Percentiles rank a stretch among this genome's conserved stretches.
Conservation (phyloP, 805 yeast genomes). For the Groenewaldozyma tartarivorans region DNA sequence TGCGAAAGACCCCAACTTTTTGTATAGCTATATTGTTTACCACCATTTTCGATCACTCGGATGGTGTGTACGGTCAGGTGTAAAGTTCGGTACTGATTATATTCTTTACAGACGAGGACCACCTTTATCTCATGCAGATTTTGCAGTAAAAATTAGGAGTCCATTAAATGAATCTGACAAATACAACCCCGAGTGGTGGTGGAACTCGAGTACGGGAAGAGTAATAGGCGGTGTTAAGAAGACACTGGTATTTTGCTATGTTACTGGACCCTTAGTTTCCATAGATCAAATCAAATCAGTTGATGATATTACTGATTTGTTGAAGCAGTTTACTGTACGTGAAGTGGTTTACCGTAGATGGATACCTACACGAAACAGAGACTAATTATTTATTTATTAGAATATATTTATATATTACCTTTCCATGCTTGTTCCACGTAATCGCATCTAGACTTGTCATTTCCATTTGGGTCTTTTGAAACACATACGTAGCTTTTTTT, state of each 20-base stretch:
- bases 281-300: slow-evolving; percentile 9
- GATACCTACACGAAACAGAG: slow-evolving; percentile 79
- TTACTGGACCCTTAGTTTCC: slow-evolving; percentile 39
- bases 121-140: slow-evolving; percentile 91
- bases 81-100: slow-evolving; percentile 85
- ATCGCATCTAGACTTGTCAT: slow-evolving; percentile 59
- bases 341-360: slow-evolving; percentile 72
- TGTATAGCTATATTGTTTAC: slow-evolving; percentile 59
- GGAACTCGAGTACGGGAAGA: slow-evolving; percentile 62
- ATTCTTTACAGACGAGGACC: slow-evolving; percentile 85
- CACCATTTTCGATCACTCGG: slow-evolving; percentile 83
- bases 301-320: slow-evolving; percentile 21
- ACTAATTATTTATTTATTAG: slow-evolving; percentile 28
- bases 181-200: slow-evolving; percentile 36
- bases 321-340: slow-evolving; percentile 41
- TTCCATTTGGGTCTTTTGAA: slow-evolving; percentile 59
- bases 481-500: slow-evolving; percentile 63
- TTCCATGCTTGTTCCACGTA: slow-evolving; percentile 71
- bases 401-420: slow-evolving; percentile 34
- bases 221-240: slow-evolving; percentile 85
- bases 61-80: slow-evolving; percentile 90
- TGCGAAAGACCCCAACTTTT: slow-evolving; percentile 29
- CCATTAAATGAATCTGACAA: slow-evolving; percentile 24
- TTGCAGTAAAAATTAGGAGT: slow-evolving; percentile 50
- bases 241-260: slow-evolving; percentile 58